Evolutionary conservation across 169 alveolate genomes (phyloP).

Genomic region (Hammondia hammondi): DNA sequence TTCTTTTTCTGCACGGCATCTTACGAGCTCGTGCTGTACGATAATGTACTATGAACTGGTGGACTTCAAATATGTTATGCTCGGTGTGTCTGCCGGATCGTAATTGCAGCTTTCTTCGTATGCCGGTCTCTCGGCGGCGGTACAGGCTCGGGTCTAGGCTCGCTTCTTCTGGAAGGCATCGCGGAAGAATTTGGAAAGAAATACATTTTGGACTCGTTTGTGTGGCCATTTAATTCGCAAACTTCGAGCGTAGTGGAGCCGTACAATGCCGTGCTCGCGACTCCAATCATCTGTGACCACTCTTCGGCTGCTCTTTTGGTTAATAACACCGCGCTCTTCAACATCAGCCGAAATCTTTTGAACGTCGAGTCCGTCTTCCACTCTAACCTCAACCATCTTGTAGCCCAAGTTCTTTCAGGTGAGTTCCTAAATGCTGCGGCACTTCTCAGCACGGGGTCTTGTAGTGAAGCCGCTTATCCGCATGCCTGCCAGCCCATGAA

Average conservation of each 20-base stretch:
- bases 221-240: slow-evolving; percentile 37
- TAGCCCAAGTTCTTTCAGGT: slow-evolving; percentile 53
- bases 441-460: background rate
- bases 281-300: background rate
- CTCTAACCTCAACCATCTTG: slow-evolving; percentile 22
- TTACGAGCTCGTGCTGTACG: no score
- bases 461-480: no score
- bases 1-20: no score
- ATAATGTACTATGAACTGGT: background rate
- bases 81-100: background rate
- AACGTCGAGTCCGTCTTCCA: slow-evolving; percentile 6
- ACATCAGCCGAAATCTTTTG: background rate
- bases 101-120: slow-evolving; percentile 23
- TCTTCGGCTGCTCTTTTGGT: slow-evolving; percentile 49
- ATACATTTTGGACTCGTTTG: background rate
- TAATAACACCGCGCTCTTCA: slow-evolving; percentile 42
- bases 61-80: background rate
- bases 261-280: slow-evolving; percentile 53
- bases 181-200: slow-evolving; percentile 40
- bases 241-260: slow-evolving; percentile 60
- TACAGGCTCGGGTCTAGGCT: slow-evolving; percentile 54
- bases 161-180: background rate
- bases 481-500: no score
- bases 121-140: slow-evolving; percentile 61
- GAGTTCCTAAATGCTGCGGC: background rate